Evolutionary conservation across 2,329 filamentous ascomycete genomes (phyloP).

Genomic region (Paraphaeosphaeria sporulosa): DNA sequence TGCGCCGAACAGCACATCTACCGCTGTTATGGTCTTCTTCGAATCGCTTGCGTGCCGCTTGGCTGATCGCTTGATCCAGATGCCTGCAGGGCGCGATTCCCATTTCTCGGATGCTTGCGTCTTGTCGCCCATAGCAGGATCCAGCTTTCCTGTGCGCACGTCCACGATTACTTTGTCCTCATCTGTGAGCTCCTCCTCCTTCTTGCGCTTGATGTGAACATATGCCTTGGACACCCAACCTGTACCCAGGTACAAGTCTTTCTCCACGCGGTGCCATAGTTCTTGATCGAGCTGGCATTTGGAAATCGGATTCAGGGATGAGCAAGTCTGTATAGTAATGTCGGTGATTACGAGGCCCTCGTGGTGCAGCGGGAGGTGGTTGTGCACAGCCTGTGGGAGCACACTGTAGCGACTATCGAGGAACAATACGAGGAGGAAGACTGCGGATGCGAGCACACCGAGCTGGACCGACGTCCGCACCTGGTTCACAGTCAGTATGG

Average conservation of each 20-base stretch:
- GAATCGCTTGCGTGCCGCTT: slow-evolving; percentile 79
- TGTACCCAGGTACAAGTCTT: slow-evolving; percentile 82
- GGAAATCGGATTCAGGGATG: slow-evolving; percentile 74
- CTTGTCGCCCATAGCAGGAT: slow-evolving; percentile 68
- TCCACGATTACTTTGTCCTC: slow-evolving; percentile 83
- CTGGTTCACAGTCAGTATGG: slow-evolving; percentile 37
- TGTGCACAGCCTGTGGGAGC: slow-evolving; percentile 84
- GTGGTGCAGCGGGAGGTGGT: slow-evolving; percentile 82
- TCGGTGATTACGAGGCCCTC: slow-evolving; percentile 86
- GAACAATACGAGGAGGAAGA: slow-evolving; percentile 75
- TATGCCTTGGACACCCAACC: slow-evolving; percentile 80
- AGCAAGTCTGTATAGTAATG: slow-evolving; percentile 79
- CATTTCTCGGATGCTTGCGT: slow-evolving; percentile 69
- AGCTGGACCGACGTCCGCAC: slow-evolving; percentile 77
- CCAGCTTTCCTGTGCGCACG: slow-evolving; percentile 74
- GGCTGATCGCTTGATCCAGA: slow-evolving; percentile 82
- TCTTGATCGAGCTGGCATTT: slow-evolving; percentile 76
- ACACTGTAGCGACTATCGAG: slow-evolving; percentile 90
- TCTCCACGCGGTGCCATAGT: slow-evolving; percentile 84
- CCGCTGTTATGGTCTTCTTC: slow-evolving; percentile 75
- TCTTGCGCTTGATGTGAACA: slow-evolving; percentile 81
- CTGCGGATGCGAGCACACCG: slow-evolving; percentile 67
- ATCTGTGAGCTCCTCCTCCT: slow-evolving; percentile 79
- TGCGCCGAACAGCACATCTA: slow-evolving; percentile 88
- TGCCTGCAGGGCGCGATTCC: slow-evolving; percentile 77